phyloP scores from a whole-genome alignment of 108 stramenopile genomes.

The Fragilariopsis cylindrus region DNA sequence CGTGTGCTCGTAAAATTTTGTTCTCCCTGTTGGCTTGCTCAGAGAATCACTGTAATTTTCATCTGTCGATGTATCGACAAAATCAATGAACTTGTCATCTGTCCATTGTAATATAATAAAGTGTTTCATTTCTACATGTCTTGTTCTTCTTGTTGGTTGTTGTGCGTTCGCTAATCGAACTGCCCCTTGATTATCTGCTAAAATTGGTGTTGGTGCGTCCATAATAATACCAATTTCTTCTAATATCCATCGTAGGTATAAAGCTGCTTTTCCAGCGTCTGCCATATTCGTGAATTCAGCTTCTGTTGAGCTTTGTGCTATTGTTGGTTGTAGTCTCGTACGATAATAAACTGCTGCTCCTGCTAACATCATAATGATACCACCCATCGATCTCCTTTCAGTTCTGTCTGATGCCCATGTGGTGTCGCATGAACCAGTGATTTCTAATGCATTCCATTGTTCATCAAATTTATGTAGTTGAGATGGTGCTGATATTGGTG shows the following conservation, averaged over 20 bases:
- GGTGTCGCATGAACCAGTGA: conserved; percentile 28
- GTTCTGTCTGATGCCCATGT: conserved; percentile 33
- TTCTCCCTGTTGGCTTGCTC: no score
- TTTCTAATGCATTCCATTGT: no score
- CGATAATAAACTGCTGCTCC: conserved; percentile 35
- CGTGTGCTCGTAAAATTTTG: no score
- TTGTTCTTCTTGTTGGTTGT: conserved; percentile 22
- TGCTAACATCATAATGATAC: conserved; percentile 26
- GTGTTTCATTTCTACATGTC: no score
- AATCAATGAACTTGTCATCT: no score
- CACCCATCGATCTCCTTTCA: conserved; percentile 32
- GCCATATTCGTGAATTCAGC: conserved; percentile 24
- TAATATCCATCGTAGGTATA: conserved; percentile 33
- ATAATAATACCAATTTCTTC: conserved; percentile 13
- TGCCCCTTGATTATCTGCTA: conserved; percentile 38
- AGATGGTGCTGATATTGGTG: background rate
- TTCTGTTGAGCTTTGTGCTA: conserved; percentile 32
- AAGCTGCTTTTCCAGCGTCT: conserved; percentile 30
- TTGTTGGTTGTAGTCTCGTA: conserved; percentile 22
- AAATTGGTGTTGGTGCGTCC: conserved; percentile 16
- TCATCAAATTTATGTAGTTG: no score
- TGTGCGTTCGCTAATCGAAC: conserved; percentile 30
- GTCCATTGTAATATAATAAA: no score
- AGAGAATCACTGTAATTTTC: no score
- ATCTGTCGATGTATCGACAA: no score